Conservation (phyloP, 164 flowering plant species). For the Nymphaea thermarum region DNA sequence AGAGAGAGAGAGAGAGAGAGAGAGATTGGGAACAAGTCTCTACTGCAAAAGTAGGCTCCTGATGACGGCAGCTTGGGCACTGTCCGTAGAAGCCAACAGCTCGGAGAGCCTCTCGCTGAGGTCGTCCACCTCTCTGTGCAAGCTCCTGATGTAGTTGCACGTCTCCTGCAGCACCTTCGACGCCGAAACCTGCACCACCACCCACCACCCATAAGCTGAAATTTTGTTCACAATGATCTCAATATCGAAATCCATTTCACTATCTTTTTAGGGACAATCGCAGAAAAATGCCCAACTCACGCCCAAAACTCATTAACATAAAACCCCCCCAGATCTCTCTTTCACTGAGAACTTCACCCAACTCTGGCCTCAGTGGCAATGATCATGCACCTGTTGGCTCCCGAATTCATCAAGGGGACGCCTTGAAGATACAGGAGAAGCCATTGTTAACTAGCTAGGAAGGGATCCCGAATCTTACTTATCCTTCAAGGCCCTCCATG, state of each 20-base stretch:
- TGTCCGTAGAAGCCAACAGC: constrained; percentile 53
- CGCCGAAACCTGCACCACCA: constrained; percentile 48
- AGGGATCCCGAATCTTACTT: background rate
- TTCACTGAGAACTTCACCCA: no score
- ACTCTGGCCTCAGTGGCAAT: no score
- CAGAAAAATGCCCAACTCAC: background rate
- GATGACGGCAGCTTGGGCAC: constrained; percentile 71
- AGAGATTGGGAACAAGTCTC: background rate
- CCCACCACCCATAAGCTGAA: background rate
- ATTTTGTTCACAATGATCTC: background rate
- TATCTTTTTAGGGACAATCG: background rate
- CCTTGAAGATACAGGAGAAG: no score
- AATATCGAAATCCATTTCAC: background rate
- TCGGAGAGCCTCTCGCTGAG: constrained; percentile 66
- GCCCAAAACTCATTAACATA: background rate
- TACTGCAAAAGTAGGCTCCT: constrained; percentile 61
- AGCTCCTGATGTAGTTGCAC: constrained; percentile 69
- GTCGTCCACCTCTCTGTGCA: constrained; percentile 74
- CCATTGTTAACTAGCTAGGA: no score
- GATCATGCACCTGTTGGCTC: no score
- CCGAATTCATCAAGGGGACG: no score
- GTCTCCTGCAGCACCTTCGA: constrained; percentile 78
- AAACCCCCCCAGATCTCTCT: background rate
- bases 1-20: background rate
- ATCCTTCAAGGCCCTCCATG: background rate